Percentiles rank a stretch among this genome's conserved stretches.
phyloP scores from a whole-genome alignment of 345 rosid species.

The Sonneratia caseolaris region DNA sequence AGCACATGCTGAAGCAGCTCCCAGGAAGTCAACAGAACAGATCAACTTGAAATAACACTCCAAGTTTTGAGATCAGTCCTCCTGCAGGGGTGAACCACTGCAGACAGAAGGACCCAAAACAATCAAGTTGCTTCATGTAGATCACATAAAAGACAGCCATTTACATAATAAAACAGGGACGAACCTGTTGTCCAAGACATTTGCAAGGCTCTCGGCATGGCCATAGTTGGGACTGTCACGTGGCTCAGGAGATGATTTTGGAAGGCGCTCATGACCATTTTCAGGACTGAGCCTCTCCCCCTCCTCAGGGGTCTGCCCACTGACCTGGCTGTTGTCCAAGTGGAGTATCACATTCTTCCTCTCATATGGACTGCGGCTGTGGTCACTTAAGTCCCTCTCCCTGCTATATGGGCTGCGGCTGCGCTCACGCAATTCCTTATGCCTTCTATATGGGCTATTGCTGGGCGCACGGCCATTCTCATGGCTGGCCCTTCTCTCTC shows the following conservation, averaged over 20 bases:
- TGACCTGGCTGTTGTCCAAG: conserved; percentile 27
- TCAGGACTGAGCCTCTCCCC: conserved; percentile 35
- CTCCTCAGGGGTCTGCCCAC: conserved; percentile 33
- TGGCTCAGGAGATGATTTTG: conserved; percentile 7
- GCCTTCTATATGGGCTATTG: conserved; percentile 34
- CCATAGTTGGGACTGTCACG: conserved; percentile 19
- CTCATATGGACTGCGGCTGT: background rate
- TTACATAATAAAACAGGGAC: background rate
- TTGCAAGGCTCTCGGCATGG: conserved; percentile 50
- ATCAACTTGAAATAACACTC: background rate
- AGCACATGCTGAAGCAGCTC: background rate
- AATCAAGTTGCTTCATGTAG: background rate
- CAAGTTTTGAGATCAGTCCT: conserved; percentile 11
- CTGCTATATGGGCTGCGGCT: conserved; percentile 31
- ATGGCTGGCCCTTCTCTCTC: conserved; percentile 35
- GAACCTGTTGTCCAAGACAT: conserved; percentile 37
- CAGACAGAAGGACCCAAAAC: background rate
- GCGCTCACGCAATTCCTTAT: conserved; percentile 23
- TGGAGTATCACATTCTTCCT: background rate
- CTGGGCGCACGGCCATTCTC: conserved; percentile 21
- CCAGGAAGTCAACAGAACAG: background rate
- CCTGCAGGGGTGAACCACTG: conserved; percentile 36
- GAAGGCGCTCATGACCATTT: conserved; percentile 20
- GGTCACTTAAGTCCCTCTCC: conserved; percentile 16
- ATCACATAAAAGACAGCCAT: background rate